Conservation (phyloP, 306 rosid species). For the Begonia masoniana region DNA sequence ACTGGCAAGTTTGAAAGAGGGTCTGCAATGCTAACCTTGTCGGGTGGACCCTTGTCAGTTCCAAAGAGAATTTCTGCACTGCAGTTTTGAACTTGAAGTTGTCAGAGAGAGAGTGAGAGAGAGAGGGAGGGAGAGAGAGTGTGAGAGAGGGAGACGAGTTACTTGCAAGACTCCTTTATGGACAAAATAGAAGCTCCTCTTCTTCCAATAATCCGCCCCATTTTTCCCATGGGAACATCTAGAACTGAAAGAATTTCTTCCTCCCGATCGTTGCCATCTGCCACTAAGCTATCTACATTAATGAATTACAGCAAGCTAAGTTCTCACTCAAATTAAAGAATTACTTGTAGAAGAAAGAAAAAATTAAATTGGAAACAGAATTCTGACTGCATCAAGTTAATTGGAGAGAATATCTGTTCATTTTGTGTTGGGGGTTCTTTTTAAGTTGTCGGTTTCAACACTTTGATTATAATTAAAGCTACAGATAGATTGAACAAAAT, state of each 20-base stretch:
- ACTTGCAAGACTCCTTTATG: slow-evolving; percentile 85
- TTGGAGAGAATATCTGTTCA: no score
- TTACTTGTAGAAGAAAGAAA: not conserved
- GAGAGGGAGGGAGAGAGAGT: slow-evolving; percentile 7
- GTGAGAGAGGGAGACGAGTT: slow-evolving; percentile 16
- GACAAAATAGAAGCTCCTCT: slow-evolving; percentile 66
- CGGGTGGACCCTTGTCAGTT: slow-evolving; percentile 82
- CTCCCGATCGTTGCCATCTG: slow-evolving; percentile 44
- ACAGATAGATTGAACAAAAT: no score
- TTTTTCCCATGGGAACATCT: slow-evolving; percentile 76
- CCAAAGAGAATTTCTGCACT: slow-evolving; percentile 89
- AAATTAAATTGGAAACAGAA: no score
- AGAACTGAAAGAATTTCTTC: slow-evolving; percentile 92
- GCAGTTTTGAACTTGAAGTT: slow-evolving; percentile 8
- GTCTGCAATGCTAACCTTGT: slow-evolving; percentile 49
- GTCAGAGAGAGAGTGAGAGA: slow-evolving; percentile 2
- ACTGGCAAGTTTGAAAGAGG: not conserved
- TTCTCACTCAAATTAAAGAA: slow-evolving; percentile 6
- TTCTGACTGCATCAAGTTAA: no score
- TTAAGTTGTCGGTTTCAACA: no score
- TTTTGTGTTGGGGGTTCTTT: no score
- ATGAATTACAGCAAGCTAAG: slow-evolving; percentile 13
- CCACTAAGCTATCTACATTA: slow-evolving; percentile 33
- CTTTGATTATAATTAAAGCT: no score
- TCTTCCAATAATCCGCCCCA: slow-evolving; percentile 86